Percentiles rank a stretch among this genome's conserved stretches.
phyloP scores from a whole-genome alignment of 768 basidiomycete genomes.

The Mycena epipterygia region DNA sequence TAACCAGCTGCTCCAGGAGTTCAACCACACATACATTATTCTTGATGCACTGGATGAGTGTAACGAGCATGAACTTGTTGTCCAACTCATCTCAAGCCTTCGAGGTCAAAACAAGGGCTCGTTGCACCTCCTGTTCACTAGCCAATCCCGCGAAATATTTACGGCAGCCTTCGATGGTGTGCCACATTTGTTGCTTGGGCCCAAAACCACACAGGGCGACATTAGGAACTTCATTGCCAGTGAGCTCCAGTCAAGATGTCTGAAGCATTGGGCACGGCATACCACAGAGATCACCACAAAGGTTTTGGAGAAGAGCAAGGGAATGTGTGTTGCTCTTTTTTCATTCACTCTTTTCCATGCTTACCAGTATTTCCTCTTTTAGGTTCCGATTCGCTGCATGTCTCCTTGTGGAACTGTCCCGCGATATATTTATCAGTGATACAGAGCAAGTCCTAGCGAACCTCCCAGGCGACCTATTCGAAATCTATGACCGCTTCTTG shows the following conservation, averaged over 20 bases:
- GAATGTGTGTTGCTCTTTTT: not conserved
- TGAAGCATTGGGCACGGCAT: not conserved
- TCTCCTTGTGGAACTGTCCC: not conserved
- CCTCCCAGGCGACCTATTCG: not conserved
- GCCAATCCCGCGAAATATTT: not conserved
- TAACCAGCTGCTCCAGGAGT: not conserved
- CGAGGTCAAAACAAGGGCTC: not conserved
- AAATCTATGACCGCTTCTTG: not conserved
- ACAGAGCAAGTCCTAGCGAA: not conserved
- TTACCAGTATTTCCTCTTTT: not conserved
- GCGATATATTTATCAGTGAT: not conserved
- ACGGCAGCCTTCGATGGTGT: not conserved
- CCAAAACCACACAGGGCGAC: not conserved
- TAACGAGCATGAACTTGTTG: not conserved
- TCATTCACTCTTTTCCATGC: too few relatives aligned
- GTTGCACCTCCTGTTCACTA: not conserved
- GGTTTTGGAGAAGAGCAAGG: not conserved
- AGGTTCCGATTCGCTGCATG: constrained; percentile 8
- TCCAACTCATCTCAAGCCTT: not conserved
- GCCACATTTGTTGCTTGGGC: not conserved
- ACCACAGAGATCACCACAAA: not conserved
- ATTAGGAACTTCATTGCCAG: not conserved
- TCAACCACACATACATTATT: not conserved
- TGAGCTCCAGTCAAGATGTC: not conserved
- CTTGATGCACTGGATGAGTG: constrained; percentile 4